Evolutionary conservation across 495 filamentous ascomycete genomes (phyloP).

Genomic region (Cryomyces minteri): DNA sequence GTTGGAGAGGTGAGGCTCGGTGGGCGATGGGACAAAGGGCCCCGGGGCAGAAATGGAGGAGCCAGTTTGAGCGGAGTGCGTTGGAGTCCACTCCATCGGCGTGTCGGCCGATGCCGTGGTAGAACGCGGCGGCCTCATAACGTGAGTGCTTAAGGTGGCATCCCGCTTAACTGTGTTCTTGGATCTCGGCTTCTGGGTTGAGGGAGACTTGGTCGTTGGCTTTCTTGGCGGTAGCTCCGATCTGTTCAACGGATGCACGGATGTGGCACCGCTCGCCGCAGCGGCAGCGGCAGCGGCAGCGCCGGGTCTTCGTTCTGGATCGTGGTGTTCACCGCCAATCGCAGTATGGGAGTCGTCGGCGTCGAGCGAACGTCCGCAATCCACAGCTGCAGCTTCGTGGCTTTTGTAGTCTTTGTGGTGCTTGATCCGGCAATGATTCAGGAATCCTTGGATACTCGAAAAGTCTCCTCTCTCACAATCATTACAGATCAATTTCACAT

Average conservation of each 20-base stretch:
- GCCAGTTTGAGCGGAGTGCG: neutral
- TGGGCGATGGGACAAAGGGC: constrained; percentile 39
- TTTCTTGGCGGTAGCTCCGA: constrained; percentile 27
- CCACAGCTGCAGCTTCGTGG: constrained; percentile 84
- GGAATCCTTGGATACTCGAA: constrained; percentile 88
- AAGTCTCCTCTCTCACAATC: constrained; percentile 82
- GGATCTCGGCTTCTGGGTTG: neutral
- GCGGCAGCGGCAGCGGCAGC: too few species aligned
- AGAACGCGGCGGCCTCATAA: neutral
- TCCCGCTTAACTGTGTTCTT: neutral
- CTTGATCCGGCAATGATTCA: constrained; percentile 94
- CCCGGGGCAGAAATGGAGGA: constrained; percentile 1
- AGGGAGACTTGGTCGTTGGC: too few species aligned
- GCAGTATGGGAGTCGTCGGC: constrained; percentile 10
- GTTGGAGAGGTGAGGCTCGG: constrained; percentile 59
- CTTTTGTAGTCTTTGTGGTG: constrained; percentile 82
- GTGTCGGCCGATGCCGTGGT: constrained; percentile 1
- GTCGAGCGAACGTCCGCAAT: constrained; percentile 68
- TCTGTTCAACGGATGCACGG: constrained; percentile 54
- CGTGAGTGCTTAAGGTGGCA: neutral
- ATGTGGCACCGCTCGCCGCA: constrained; percentile 23
- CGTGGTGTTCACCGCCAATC: constrained; percentile 3
- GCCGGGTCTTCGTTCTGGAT: neutral
- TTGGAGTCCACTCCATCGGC: neutral
- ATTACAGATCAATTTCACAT: constrained; percentile 70